Evolutionary conservation across 805 yeast genomes (phyloP).

Genomic region (Ogataea populi-albae): DNA sequence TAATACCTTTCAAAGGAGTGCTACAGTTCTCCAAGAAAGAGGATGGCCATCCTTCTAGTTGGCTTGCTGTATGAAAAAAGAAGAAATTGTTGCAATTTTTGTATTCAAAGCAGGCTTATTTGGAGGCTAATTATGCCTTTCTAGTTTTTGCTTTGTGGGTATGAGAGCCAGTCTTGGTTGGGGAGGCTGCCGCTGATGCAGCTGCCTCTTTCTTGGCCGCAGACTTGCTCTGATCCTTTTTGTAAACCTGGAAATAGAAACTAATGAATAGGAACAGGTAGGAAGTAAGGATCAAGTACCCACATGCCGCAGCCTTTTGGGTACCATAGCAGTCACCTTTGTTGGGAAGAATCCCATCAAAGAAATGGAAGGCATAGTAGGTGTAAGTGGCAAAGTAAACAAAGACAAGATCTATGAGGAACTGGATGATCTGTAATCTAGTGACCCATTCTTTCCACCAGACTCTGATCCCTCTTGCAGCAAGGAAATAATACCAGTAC

Average conservation of each 20-base stretch:
- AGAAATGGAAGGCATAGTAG: constrained; percentile 74
- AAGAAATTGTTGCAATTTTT: too few relatives aligned
- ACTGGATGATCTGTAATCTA: constrained; percentile 90
- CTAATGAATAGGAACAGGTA: constrained; percentile 88
- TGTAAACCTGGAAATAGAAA: constrained; percentile 87
- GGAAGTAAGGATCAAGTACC: constrained; percentile 82
- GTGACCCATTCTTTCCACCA: constrained; percentile 99
- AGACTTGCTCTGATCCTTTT: constrained; percentile 39
- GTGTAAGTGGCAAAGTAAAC: constrained; percentile 94
- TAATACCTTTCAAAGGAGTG: too few relatives aligned
- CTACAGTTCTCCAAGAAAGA: too few relatives aligned
- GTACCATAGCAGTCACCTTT: constrained; percentile 87
- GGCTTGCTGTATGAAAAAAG: too few relatives aligned
- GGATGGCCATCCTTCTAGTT: too few relatives aligned
- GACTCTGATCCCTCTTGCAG: constrained; percentile 89
- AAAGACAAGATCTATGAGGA: constrained; percentile 81
- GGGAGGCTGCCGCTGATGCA: constrained; percentile 14
- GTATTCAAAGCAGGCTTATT: too few relatives aligned
- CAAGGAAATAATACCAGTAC: constrained; percentile 96
- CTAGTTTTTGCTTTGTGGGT: constrained; percentile 27
- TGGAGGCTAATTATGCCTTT: constrained; percentile 33
- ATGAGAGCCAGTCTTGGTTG: constrained; percentile 13
- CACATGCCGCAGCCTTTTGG: constrained; percentile 88
- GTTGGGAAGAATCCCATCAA: constrained; percentile 61
- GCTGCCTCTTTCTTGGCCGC: constrained; percentile 17